Percentiles rank a stretch among this genome's conserved stretches.
These are phyloP conservation scores for Pichia sp. DNA, from an alignment of 1,139 yeast species.

Conservation along the genomic window DNA sequence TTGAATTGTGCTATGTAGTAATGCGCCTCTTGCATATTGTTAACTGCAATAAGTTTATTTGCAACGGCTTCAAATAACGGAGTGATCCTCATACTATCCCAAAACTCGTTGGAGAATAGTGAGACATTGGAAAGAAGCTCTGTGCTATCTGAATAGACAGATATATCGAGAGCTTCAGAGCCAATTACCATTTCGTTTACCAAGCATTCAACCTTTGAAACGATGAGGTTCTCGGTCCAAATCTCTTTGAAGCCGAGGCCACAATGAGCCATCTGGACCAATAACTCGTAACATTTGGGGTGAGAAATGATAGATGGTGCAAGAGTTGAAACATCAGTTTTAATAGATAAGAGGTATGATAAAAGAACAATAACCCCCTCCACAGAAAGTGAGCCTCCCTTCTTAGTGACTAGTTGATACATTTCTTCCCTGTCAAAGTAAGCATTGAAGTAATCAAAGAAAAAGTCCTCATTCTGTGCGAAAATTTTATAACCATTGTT, in stretches of 20 bases:
- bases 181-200: constrained; percentile 26
- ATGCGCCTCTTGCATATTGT: constrained; percentile 27
- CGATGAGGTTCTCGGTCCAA: constrained; percentile 17
- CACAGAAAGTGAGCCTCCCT: constrained; percentile 7
- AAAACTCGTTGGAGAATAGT: constrained; percentile 22
- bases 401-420: constrained; percentile 10
- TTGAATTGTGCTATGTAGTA: constrained; percentile 29
- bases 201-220: constrained; percentile 16
- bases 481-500: constrained; percentile 35
- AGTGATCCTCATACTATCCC: constrained; percentile 17
- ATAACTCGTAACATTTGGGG: constrained; percentile 18
- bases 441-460: constrained; percentile 28
- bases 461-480: constrained; percentile 30
- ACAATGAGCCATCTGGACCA: constrained; percentile 25
- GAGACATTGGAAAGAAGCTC: constrained; percentile 14
- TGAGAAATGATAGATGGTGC: constrained; percentile 15
- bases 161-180: constrained; percentile 7
- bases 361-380: constrained; percentile 17
- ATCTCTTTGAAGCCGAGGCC: constrained; percentile 15
- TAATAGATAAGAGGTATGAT: constrained; percentile 13
- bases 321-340: constrained; percentile 7
- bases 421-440: constrained; percentile 16
- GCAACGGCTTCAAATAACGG: constrained; percentile 10
- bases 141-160: constrained; percentile 18
- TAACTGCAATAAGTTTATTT: constrained; percentile 8